A percentile compares a stretch with the other conserved stretches of the same genome.
These are phyloP conservation scores for Halenospora varia DNA, from an alignment of 495 filamentous ascomycete genomes.

Conservation along the genomic window DNA sequence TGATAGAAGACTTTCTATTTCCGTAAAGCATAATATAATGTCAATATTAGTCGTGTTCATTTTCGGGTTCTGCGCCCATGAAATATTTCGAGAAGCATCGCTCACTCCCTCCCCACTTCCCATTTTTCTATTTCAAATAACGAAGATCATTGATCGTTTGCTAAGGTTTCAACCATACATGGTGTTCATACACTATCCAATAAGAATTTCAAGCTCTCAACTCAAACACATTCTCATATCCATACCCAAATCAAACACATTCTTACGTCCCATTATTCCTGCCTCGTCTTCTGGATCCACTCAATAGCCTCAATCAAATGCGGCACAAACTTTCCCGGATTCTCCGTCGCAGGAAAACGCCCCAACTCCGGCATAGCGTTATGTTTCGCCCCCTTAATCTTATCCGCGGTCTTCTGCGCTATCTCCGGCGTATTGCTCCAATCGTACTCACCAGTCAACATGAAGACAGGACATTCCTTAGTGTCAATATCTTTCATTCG, in stretches of 20 bases:
- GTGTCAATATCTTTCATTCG: slow-evolving; percentile 35
- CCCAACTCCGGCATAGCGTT: slow-evolving; percentile 34
- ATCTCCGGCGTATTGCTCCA: slow-evolving; percentile 37
- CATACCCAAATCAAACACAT: background rate
- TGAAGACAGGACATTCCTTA: slow-evolving; percentile 38
- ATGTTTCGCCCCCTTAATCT: slow-evolving; percentile 35
- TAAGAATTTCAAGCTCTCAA: background rate
- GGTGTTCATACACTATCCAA: no score
- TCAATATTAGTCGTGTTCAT: no score
- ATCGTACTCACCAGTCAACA: slow-evolving; percentile 42
- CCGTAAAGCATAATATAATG: no score
- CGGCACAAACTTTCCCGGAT: slow-evolving; percentile 27
- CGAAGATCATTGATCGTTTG: no score
- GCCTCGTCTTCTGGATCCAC: slow-evolving; percentile 5
- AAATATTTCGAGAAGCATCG: no score
- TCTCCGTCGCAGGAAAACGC: slow-evolving; percentile 36
- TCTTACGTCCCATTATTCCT: background rate
- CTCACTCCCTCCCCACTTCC: no score
- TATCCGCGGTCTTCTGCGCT: slow-evolving; percentile 33
- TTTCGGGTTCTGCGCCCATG: no score
- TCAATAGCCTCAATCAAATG: slow-evolving; percentile 13
- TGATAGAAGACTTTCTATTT: no score
- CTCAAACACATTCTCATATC: background rate
- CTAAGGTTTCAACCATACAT: no score
- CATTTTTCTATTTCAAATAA: no score